Base-by-base conservation (phyloP, 2,329 filamentous ascomycete species). In the Penicillium italicum region DNA sequence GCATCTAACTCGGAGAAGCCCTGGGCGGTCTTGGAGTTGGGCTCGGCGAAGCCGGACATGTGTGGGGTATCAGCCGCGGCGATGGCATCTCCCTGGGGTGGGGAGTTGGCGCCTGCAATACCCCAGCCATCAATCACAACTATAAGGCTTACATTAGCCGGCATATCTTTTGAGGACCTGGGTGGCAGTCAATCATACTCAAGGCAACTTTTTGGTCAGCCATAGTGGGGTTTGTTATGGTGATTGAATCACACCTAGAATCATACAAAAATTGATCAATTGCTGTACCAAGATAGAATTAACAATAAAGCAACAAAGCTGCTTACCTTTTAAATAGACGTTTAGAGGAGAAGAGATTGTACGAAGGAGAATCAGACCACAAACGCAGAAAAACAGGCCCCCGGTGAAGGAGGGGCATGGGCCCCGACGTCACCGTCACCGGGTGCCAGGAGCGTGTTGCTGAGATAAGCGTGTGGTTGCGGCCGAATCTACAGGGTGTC, bases 41-140 rank as follows among this genome's bases (percentile, higher is more conserved):
- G 69, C 51, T 80, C 80, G 54, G 79, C 79, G 74, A 99, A 92
- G 58, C 85, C 85, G 76, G 97, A 93, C 94, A 99, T 99, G 74
- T 88, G 85, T 44, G 94, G 94, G 55, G 94, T 97, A 64, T 96
- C 83, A 66, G 93, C 94, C 62, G 90, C 90, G 67, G 92, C 87
- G 74, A 99, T 97, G 72, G 94, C 94, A 80, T 99, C 93, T 76
- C 94, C 93, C 76, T 96, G 76, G 70, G 90, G 89, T 69, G 89
- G 89, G 55, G 91, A 95, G 56, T 86, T 79, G 64, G 88, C 87
- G 62, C 85, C 85, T 68, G 92, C 85, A 69, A 97, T 85, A 72
- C 94, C 94, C 94, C 94, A 99, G 72, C 94, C 94, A 80, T 99
- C 94, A 82, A 99, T 99, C 78, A 97, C 94, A 84, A 99, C 89